Percentiles rank a stretch among this genome's conserved stretches.
These are phyloP conservation scores for Beauveria bassiana DNA, from an alignment of 2,329 filamentous ascomycete species.

Conservation along the genomic window DNA sequence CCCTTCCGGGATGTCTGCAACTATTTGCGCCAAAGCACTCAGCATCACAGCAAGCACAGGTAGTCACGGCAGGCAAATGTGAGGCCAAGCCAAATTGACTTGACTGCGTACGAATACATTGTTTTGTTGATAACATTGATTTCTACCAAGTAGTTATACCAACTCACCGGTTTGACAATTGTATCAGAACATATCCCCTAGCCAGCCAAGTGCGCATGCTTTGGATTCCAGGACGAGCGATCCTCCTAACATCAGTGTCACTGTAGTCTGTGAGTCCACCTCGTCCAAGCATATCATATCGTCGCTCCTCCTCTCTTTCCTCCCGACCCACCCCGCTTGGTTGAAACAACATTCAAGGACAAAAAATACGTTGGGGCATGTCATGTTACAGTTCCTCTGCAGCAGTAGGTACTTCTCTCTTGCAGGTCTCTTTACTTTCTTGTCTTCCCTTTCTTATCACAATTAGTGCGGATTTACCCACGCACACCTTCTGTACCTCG, in stretches of 20 bases:
- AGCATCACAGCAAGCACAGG: not conserved
- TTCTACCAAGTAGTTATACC: not conserved
- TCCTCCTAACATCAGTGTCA: not conserved
- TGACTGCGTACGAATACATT: not conserved
- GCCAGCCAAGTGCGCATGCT: not conserved
- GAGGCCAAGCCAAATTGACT: not conserved
- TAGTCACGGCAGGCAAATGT: not conserved
- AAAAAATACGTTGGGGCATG: not conserved
- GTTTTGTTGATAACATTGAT: not conserved
- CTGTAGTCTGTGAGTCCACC: not conserved
- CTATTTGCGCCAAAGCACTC: not conserved
- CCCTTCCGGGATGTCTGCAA: not conserved
- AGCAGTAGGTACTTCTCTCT: not conserved
- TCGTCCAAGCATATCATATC: not conserved
- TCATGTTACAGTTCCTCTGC: not conserved
- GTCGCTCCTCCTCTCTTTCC: not conserved
- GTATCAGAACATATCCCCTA: not conserved
- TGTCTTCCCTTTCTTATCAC: not conserved
- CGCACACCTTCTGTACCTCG: not conserved
- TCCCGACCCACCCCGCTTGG: not conserved
- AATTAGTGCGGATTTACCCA: not conserved
- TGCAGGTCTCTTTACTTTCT: not conserved
- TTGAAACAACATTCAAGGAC: not conserved
- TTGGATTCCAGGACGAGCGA: not conserved
- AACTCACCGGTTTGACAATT: not conserved